A percentile compares a stretch with the other conserved stretches of the same genome.
phyloP scores from a whole-genome alignment of 257 asterid species.

The Solanum peruvianum region DNA sequence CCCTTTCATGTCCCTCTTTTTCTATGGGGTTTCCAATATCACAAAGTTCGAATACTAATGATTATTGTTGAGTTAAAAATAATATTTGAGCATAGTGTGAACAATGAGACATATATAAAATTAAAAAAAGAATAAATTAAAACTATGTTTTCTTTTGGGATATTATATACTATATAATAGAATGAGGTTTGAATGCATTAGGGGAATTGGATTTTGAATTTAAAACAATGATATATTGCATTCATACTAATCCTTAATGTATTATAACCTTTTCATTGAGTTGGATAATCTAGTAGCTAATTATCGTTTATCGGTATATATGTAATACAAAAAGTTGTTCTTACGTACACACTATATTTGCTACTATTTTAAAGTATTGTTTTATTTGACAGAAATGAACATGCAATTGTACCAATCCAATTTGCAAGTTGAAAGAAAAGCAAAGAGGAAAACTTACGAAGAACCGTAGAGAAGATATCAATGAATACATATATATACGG shows the following conservation, averaged over 20 bases:
- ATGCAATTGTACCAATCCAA: not conserved
- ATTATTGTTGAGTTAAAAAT: not conserved
- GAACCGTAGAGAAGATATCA: not conserved
- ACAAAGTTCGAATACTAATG: not conserved
- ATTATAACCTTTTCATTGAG: not conserved
- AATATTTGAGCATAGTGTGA: not conserved
- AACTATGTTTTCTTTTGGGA: not conserved
- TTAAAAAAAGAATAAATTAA: not conserved
- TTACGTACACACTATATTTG: not conserved
- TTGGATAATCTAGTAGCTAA: not conserved
- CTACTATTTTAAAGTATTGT: not conserved
- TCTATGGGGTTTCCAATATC: not conserved
- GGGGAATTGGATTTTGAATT: not conserved
- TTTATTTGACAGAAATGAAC: not conserved
- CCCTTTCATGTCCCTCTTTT: not conserved
- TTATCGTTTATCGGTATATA: no score
- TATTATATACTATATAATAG: not conserved
- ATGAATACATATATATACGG: no score
- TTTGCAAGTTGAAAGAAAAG: not conserved
- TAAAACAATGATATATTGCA: not conserved
- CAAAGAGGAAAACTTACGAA: constrained; percentile 13
- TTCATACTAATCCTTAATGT: not conserved
- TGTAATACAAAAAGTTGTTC: not conserved
- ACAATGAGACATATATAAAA: not conserved
- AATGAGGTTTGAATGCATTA: not conserved